These are phyloP conservation scores for Anthracocystis setariae DNA, from an alignment of 1,284 basidiomycete species.

Conservation along the genomic window DNA sequence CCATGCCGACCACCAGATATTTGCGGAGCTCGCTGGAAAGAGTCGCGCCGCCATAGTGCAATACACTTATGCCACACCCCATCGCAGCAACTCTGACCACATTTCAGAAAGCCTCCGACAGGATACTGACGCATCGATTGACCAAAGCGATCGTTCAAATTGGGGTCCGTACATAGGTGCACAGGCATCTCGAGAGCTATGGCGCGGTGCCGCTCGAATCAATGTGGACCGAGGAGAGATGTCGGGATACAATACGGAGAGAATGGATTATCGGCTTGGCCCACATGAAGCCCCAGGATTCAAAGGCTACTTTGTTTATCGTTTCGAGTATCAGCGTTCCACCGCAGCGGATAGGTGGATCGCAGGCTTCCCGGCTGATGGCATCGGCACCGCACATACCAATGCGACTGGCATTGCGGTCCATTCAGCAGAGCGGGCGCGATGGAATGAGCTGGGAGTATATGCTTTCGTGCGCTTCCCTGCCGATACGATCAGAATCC, in stretches of 20 bases:
- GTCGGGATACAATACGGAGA: constrained; percentile 77
- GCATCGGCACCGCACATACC: constrained; percentile 31
- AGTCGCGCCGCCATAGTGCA: constrained; percentile 80
- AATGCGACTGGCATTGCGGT: constrained; percentile 71
- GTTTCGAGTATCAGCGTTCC: constrained; percentile 72
- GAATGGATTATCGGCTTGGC: constrained; percentile 71
- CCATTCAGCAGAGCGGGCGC: constrained; percentile 25
- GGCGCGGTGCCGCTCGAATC: constrained; percentile 74
- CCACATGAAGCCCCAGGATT: constrained; percentile 70
- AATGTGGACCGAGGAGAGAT: constrained; percentile 72
- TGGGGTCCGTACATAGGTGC: constrained; percentile 75
- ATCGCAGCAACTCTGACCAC: not conserved
- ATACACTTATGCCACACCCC: constrained; percentile 59
- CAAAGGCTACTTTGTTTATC: constrained; percentile 80
- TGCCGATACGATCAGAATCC: constrained; percentile 69
- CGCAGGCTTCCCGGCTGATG: constrained; percentile 12
- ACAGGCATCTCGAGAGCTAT: constrained; percentile 77
- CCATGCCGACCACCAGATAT: constrained; percentile 70
- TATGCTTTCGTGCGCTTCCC: constrained; percentile 75
- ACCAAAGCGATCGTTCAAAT: not conserved
- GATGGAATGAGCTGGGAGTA: constrained; percentile 70
- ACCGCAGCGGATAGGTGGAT: constrained; percentile 13
- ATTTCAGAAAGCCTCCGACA: too few relatives aligned
- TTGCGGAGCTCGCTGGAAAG: constrained; percentile 76
- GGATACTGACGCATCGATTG: not conserved